Conservation (phyloP, 805 yeast genomes). For the Barnettozyma vustinii region DNA sequence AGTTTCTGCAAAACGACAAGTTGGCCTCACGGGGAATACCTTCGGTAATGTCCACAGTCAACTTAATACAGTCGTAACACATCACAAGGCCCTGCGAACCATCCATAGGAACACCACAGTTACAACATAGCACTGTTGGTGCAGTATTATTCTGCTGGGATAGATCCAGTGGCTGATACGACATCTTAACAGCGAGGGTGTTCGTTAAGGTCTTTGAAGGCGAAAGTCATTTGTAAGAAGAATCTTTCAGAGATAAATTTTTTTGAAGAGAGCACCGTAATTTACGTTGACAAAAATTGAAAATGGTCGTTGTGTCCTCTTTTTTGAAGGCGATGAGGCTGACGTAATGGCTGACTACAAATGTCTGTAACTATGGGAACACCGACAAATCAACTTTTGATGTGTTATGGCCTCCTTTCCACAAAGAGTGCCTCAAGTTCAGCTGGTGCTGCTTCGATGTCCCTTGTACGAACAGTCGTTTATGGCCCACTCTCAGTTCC, state of each 20-base stretch:
- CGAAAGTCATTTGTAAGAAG: not conserved
- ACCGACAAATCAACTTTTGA: no score
- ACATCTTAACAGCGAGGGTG: conserved; percentile 22
- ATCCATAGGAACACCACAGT: conserved; percentile 98
- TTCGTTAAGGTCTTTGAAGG: not conserved
- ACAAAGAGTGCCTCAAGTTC: not conserved
- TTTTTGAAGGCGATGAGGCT: not conserved
- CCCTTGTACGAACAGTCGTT: not conserved
- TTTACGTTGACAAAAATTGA: no score
- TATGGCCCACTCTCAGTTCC: conserved; percentile 15
- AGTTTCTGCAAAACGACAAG: conserved; percentile 90
- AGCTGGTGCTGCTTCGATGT: not conserved
- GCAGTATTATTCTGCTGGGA: conserved; percentile 32
- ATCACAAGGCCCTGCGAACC: conserved; percentile 89
- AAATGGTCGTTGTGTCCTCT: no score
- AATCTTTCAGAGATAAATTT: not conserved
- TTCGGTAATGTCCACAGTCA: conserved; percentile 89
- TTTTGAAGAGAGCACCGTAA: no score
- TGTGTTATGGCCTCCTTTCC: no score
- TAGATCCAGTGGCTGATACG: conserved; percentile 33
- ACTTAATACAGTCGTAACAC: conserved; percentile 96
- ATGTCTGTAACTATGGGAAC: not conserved
- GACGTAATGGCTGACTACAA: not conserved
- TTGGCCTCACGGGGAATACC: conserved; percentile 94
- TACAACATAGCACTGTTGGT: conserved; percentile 93